Conservation (phyloP, 805 yeast genomes). For the Zygotorulaspora danielsina region DNA sequence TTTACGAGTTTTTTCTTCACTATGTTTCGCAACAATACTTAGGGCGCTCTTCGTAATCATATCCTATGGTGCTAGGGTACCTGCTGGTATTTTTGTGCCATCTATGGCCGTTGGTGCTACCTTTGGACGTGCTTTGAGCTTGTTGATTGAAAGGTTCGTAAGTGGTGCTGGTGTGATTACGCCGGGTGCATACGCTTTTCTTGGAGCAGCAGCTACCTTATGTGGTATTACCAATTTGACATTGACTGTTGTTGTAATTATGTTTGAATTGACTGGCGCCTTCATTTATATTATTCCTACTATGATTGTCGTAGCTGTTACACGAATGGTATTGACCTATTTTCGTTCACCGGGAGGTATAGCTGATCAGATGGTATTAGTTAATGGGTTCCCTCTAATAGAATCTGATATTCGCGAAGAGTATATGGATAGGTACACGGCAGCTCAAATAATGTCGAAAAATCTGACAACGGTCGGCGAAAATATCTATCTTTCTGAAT, state of each 20-base stretch:
- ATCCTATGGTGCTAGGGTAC: constrained; percentile 89
- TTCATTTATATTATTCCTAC: constrained; percentile 86
- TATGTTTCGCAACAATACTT: constrained; percentile 65
- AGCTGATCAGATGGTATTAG: constrained; percentile 89
- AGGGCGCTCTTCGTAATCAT: constrained; percentile 70
- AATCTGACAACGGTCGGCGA: constrained; percentile 27
- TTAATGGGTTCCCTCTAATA: constrained; percentile 82
- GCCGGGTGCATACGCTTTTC: constrained; percentile 91
- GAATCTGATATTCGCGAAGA: constrained; percentile 56
- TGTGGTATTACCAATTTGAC: constrained; percentile 93
- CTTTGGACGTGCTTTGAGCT: constrained; percentile 83
- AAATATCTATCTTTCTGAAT: constrained; percentile 26
- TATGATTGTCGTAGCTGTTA: constrained; percentile 90
- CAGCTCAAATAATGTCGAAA: constrained; percentile 60
- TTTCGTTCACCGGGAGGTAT: constrained; percentile 78
- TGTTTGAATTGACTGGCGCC: constrained; percentile 97
- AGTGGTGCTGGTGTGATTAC: constrained; percentile 59
- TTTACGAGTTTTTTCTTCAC: constrained; percentile 43
- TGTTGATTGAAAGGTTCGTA: constrained; percentile 52
- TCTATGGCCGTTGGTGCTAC: constrained; percentile 97
- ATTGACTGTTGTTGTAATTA: constrained; percentile 86
- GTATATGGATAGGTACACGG: constrained; percentile 44
- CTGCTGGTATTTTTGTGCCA: constrained; percentile 97
- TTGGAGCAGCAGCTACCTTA: constrained; percentile 94
- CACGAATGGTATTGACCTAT: constrained; percentile 70